Base-by-base conservation (phyloP, 306 rosid genomes). In the Rosa lucieae region DNA sequence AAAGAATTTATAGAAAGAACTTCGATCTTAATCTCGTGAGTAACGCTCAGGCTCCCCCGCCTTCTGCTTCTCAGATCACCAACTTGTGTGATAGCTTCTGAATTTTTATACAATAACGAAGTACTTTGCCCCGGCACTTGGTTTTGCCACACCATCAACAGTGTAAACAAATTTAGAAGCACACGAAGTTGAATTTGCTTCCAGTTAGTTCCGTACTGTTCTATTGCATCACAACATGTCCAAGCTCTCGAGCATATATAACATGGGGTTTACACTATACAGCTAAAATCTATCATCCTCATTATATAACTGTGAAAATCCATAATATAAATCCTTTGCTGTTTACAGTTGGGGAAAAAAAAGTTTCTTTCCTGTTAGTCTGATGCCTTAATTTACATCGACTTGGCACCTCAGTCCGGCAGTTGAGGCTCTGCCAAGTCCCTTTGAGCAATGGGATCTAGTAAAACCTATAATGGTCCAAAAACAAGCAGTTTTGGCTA, bases 321-420 rank as follows among this genome's bases (percentile, higher is more conserved):
- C 70, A 59, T 40, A 74, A 8, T 3, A 26, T 65, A 29, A 59
- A 23, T 23, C 39, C 44, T 21, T 43, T 32, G 47, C 44, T 74
- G 68, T 74, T 42, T 68, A 42, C 73, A 68, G 17, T 13, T 75
- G 17, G 55, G 23, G 9, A 9, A 13, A 56, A 20, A 37, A 17
- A 39, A 42, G 11, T 70, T 70, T 37, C 20, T 59, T 40, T 74
- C 18, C 70, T 39, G 70, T 75, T 43, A 75, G 69, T 75, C 42
- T 59, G 70, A 75, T 23, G 42, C 68, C 70, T 59, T 59, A 10
- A 62, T 59, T 56, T 23, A 75, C 78, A 59, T 26, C 26, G 10
- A 61, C 70, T 58, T 23, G 70, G 40, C 52, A 59, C 53, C 66
- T 59, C 56, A 59, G 53, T 23, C 70, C 35, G 73, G 69, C 15